Base-by-base conservation (phyloP, 2,329 filamentous ascomycete genomes). In the Fusarium euwallaceae region DNA sequence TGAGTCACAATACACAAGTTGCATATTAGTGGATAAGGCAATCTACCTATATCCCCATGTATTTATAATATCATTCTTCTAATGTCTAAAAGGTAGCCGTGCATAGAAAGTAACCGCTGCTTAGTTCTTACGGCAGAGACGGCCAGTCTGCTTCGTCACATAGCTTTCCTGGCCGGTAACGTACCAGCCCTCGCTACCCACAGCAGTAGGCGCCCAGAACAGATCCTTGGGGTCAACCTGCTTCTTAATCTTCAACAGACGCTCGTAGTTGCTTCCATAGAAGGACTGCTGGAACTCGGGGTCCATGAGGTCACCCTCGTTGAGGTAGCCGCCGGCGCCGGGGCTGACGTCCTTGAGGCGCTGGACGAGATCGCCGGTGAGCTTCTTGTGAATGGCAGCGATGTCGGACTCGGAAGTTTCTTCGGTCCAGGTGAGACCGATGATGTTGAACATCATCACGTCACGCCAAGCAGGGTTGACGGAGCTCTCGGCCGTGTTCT, bases 381-480 rank as follows among this genome's bases (percentile, higher is more conserved):
- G 74, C 69, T 76, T 80, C 41, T 80, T 64, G 61, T 81, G 80
- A 6, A 76, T 64, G n/a, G 71, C 53, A 76, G 66, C 70, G 5
- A 77, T 53, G 12, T 71, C 61, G 3, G 41, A 8, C 55, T 58
- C 69, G 37, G 76, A 24, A 1, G 71, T 76, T 3, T 67, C 22
- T 6, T 17, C 48, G 39, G 69, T 61, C 76, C 76, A 78, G 53
- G 48, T 64, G 11, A 73, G 65, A 29, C 75, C 76, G n/a, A 75
- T 77, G 69, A 84, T 84, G 60, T 75, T 77, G 63, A 82, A 82
- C 78, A 84, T 78, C 36, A 80, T 75, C 9, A 82, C 81, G 1
- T 82, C 81, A n/a, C 87, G 81, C 86, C 86, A 88, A 1, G 86
- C 86, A 1, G 86, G 86, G 61, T 84, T 83, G n/a, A 83, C 78